These are phyloP conservation scores for Piper longum DNA, from an alignment of 164 flowering plant genomes.

Conservation along the genomic window DNA sequence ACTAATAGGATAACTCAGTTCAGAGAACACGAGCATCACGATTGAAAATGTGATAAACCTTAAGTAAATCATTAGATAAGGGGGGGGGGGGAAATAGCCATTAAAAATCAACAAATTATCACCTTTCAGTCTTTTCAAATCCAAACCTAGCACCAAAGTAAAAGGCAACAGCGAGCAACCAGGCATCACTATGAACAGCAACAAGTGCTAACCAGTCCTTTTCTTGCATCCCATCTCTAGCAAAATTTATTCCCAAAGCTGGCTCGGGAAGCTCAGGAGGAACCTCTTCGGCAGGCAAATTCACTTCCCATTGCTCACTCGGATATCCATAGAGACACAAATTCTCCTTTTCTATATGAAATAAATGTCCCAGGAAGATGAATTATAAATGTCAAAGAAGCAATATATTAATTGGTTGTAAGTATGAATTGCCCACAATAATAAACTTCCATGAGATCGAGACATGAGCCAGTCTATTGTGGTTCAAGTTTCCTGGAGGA, in stretches of 20 bases:
- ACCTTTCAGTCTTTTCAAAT: slow-evolving; percentile 62
- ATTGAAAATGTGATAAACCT: no score
- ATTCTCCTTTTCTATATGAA: slow-evolving; percentile 55
- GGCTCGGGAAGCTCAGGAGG: slow-evolving; percentile 94
- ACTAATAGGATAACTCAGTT: no score
- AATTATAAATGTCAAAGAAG: no score
- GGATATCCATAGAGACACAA: slow-evolving; percentile 82
- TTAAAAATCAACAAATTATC: not conserved
- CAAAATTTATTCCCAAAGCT: slow-evolving; percentile 82
- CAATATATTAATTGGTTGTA: no score
- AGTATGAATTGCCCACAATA: no score
- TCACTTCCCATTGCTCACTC: slow-evolving; percentile 76
- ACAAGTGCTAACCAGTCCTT: slow-evolving; percentile 80
- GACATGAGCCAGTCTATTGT: no score
- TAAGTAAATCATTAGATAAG: no score
- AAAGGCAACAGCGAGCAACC: slow-evolving; percentile 75
- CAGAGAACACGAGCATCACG: no score
- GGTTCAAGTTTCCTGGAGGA: no score
- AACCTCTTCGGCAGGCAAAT: slow-evolving; percentile 76
- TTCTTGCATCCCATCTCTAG: slow-evolving; percentile 84
- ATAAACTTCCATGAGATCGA: no score
- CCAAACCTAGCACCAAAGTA: slow-evolving; percentile 74
- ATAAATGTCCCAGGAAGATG: no score
- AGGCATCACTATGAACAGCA: slow-evolving; percentile 88
- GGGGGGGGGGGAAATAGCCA: not conserved